Conservation (phyloP, 306 rosid genomes). For the Sechiopsis laciniata region DNA sequence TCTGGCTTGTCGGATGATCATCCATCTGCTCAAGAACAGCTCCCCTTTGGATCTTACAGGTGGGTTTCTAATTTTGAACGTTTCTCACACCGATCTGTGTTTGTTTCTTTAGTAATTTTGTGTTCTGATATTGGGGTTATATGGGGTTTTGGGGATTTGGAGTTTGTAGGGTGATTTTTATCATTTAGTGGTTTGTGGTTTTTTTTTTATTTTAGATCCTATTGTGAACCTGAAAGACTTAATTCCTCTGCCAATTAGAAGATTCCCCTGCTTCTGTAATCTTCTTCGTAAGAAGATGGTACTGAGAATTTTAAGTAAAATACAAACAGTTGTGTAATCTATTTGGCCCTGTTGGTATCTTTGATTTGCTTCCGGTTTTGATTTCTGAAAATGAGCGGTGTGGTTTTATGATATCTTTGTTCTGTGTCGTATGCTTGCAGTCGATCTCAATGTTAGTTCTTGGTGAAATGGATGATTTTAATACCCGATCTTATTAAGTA, state of each 20-base stretch:
- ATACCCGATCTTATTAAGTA: background rate
- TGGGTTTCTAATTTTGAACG: slow-evolving; percentile 24
- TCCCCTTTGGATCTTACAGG: slow-evolving; percentile 44
- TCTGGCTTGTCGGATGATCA: slow-evolving; percentile 67
- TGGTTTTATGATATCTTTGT: background rate
- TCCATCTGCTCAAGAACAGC: slow-evolving; percentile 35
- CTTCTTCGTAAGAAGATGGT: background rate
- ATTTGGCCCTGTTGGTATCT: slow-evolving; percentile 1
- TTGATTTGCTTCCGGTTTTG: background rate
- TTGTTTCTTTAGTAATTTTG: background rate
- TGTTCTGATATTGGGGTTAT: slow-evolving; percentile 4
- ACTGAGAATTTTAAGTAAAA: background rate
- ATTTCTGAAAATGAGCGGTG: background rate
- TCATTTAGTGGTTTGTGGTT: background rate
- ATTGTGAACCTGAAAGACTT: slow-evolving; percentile 1
- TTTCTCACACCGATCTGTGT: background rate
- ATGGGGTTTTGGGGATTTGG: background rate
- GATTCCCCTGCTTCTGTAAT: slow-evolving; percentile 10
- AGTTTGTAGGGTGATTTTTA: background rate
- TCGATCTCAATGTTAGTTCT: background rate
- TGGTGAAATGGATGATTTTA: background rate
- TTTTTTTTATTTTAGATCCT: background rate
- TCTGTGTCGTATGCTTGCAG: slow-evolving; percentile 3
- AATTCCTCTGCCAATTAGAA: background rate
- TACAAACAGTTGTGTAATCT: background rate